Conservation (phyloP, 2,329 filamentous ascomycete genomes). For the Penicillium sp. region DNA sequence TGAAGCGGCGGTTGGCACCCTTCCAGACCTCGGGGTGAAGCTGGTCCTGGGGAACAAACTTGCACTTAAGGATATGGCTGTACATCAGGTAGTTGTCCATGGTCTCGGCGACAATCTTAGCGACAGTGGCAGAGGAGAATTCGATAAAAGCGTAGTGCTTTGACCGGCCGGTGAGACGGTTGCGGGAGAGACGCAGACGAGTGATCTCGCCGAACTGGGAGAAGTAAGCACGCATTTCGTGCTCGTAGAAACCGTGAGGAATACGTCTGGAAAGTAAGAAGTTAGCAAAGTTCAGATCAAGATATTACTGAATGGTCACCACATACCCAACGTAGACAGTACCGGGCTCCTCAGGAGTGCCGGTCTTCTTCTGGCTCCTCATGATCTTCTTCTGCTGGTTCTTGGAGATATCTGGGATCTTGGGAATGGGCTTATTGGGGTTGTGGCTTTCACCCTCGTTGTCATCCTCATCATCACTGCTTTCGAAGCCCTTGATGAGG, state of each 20-base stretch:
- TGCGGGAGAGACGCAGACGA: constrained; percentile 80
- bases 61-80: constrained; percentile 88
- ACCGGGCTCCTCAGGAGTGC: constrained; percentile 58
- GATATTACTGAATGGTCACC: constrained; percentile 3
- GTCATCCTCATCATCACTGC: constrained; percentile 54
- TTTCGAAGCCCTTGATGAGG: constrained; percentile 58
- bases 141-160: constrained; percentile 97
- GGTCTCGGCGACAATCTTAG: constrained; percentile 87
- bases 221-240: constrained; percentile 92
- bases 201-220: constrained; percentile 85
- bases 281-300: constrained; percentile 14
- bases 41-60: constrained; percentile 72
- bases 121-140: constrained; percentile 75
- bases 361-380: constrained; percentile 51
- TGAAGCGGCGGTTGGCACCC: constrained; percentile 87
- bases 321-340: constrained; percentile 79
- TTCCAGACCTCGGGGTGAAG: constrained; percentile 83
- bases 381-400: constrained; percentile 53
- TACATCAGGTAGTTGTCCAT: constrained; percentile 99
- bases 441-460: constrained; percentile 50
- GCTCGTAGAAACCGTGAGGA: constrained; percentile 95
- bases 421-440: constrained; percentile 43
- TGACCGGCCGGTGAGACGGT: constrained; percentile 84
- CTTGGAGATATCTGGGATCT: constrained; percentile 45
- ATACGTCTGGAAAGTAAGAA: constrained; percentile 58